phyloP scores from a whole-genome alignment of 768 basidiomycete genomes.

The Calocera cornea region DNA sequence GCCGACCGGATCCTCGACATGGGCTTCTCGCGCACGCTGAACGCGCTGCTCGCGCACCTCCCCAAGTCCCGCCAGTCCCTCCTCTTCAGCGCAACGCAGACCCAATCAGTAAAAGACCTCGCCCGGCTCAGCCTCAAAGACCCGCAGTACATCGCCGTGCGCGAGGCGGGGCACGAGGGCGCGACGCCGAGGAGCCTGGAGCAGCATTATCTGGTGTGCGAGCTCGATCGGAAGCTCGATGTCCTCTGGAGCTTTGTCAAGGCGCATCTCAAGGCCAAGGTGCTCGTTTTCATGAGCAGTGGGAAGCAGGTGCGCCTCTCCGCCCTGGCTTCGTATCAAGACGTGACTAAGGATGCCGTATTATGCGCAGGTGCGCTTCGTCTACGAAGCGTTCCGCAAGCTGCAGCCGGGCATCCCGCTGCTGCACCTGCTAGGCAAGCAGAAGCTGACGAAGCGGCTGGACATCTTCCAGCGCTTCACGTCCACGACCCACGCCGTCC shows the following conservation, averaged over 20 bases:
- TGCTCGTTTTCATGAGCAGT: conserved; percentile 84
- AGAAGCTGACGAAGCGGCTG: conserved; percentile 83
- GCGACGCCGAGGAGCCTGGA: conserved; percentile 67
- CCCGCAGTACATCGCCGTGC: conserved; percentile 59
- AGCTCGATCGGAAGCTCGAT: conserved; percentile 79
- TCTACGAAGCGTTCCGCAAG: conserved; percentile 88
- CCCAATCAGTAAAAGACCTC: conserved; percentile 72
- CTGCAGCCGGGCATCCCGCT: conserved; percentile 89
- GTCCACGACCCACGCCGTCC: conserved; percentile 61
- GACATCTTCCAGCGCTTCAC: conserved; percentile 76
- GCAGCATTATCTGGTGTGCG: conserved; percentile 75
- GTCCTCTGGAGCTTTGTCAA: conserved; percentile 90
- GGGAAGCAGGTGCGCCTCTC: conserved; percentile 71
- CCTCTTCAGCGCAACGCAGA: conserved; percentile 94
- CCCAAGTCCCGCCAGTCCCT: conserved; percentile 87
- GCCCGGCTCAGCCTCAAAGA: conserved; percentile 79
- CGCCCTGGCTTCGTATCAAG: background rate
- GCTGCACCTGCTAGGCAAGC: conserved; percentile 91
- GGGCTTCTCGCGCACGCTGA: conserved; percentile 80
- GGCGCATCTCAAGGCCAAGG: conserved; percentile 80
- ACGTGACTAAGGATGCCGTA: background rate
- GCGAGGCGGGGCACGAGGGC: conserved; percentile 27
- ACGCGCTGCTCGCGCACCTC: conserved; percentile 83
- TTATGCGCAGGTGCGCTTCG: conserved; percentile 55
- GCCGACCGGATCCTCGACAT: conserved; percentile 94